phyloP scores from a whole-genome alignment of 495 filamentous ascomycete species.

The Tuber melanosporum region DNA sequence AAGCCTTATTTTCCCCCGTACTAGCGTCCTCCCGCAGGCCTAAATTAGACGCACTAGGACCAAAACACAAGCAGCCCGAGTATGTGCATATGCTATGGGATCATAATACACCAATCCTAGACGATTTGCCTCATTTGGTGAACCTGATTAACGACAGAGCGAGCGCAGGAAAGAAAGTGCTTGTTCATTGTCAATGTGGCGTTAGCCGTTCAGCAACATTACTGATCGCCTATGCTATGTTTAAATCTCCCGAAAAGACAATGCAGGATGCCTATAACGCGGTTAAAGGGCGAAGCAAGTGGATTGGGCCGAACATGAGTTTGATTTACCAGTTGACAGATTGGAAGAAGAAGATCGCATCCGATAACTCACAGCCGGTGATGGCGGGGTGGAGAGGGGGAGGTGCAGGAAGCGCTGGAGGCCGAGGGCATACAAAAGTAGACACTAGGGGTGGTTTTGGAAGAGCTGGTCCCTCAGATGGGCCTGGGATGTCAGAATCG shows the following conservation, averaged over 20 bases:
- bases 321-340: constrained; percentile 95
- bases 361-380: constrained; percentile 41
- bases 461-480: constrained; percentile 36
- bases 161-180: constrained; percentile 71
- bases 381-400: constrained; percentile 34
- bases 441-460: constrained; percentile 37
- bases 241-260: constrained; percentile 74
- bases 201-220: constrained; percentile 94
- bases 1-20: constrained; percentile 34
- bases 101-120: constrained; percentile 91
- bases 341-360: constrained; percentile 65
- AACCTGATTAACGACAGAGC: constrained; percentile 76
- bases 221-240: constrained; percentile 92
- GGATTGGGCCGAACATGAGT: constrained; percentile 98
- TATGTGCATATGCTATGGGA: constrained; percentile 97
- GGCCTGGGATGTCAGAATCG: constrained; percentile 32
- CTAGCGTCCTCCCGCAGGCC: neutral
- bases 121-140: constrained; percentile 76
- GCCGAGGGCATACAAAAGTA: constrained; percentile 27
- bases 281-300: constrained; percentile 81
- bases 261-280: constrained; percentile 91
- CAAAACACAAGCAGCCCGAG: constrained; percentile 58
- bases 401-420: constrained; percentile 24
- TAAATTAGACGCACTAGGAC: constrained; percentile 35
- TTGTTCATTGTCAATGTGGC: constrained; percentile 93